Percentiles rank a stretch among this genome's conserved stretches.
Conservation (phyloP, 352 stramenopile species). For the Phytophthora litchii region DNA sequence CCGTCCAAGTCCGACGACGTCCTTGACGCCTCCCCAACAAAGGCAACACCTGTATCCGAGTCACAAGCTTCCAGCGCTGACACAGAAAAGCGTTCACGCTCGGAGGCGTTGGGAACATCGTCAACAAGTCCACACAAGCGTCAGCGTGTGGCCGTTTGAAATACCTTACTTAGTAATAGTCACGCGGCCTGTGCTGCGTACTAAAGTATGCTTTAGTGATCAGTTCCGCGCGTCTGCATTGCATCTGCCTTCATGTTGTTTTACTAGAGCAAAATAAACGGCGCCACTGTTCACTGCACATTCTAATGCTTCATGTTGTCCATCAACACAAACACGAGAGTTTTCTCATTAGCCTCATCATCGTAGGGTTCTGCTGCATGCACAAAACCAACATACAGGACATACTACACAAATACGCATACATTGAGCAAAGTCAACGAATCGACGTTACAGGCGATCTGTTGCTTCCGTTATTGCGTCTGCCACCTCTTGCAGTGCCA, state of each 20-base stretch:
- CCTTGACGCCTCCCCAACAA: constrained; percentile 30
- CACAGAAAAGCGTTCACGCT: constrained; percentile 39
- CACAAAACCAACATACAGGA: neutral
- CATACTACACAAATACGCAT: neutral
- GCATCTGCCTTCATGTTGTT: constrained; percentile 25
- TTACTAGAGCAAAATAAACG: constrained; percentile 34
- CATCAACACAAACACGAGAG: no score
- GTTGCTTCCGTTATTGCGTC: constrained; percentile 42
- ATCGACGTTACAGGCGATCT: constrained; percentile 25
- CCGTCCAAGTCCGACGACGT: constrained; percentile 25
- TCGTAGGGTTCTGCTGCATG: no score
- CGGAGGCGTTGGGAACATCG: constrained; percentile 25
- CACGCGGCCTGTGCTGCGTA: constrained; percentile 29
- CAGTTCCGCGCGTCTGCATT: constrained; percentile 18
- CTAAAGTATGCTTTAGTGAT: constrained; percentile 22
- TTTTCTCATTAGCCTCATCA: no score
- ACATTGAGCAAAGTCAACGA: neutral
- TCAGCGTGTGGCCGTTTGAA: constrained; percentile 47
- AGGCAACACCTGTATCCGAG: constrained; percentile 22
- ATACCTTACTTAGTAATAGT: constrained; percentile 24
- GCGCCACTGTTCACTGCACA: constrained; percentile 2
- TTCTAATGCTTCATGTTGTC: no score
- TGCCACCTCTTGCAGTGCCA: constrained; percentile 39
- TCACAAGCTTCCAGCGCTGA: constrained; percentile 24
- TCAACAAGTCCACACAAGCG: constrained; percentile 51